These are phyloP conservation scores for Brassica rapa DNA, from an alignment of 345 rosid genomes.

Conservation along the genomic window DNA sequence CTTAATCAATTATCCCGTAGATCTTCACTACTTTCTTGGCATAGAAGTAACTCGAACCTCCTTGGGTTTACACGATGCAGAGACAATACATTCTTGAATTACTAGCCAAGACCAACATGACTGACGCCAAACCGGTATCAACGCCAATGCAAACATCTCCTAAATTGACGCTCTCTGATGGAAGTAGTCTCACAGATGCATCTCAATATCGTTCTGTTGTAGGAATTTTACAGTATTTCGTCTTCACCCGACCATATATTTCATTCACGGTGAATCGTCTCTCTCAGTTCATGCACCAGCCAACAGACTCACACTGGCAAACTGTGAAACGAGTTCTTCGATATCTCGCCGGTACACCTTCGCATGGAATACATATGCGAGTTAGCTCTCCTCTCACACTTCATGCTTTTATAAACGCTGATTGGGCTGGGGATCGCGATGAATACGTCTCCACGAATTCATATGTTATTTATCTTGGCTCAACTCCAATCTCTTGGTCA, in stretches of 20 bases:
- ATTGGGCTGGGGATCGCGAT: not conserved
- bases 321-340: not conserved
- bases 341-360: not conserved
- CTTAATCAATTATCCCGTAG: too few relatives aligned
- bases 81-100: too few relatives aligned
- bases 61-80: too few relatives aligned
- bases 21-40: too few relatives aligned
- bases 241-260: not conserved
- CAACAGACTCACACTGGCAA: not conserved
- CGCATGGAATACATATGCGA: too few relatives aligned
- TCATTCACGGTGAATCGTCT: not conserved
- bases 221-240: not conserved
- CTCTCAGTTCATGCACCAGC: not conserved
- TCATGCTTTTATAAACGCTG: not conserved
- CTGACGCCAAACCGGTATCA: not conserved
- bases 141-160: not conserved
- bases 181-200: not conserved
- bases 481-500: not conserved
- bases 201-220: not conserved
- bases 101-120: not conserved
- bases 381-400: not conserved
- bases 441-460: not conserved
- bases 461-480: not conserved
- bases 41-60: too few relatives aligned
- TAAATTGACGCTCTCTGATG: not conserved